Evolutionary conservation across 2,329 filamentous ascomycete genomes (phyloP).

Genomic region (Zymoseptoria pseudotritici): DNA sequence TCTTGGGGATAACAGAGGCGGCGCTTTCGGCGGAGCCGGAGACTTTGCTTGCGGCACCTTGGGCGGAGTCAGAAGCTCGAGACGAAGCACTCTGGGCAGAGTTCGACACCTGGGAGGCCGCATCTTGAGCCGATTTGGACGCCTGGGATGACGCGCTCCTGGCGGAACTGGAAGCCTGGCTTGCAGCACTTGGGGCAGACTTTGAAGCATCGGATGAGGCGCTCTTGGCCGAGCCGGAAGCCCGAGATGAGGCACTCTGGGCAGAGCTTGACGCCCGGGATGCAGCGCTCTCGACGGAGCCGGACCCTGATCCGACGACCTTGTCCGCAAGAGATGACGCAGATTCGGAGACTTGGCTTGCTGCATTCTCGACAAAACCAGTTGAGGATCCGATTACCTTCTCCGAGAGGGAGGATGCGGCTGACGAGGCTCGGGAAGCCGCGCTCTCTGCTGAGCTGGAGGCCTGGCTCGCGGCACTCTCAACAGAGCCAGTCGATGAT

Average conservation of each 20-base stretch:
- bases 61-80: constrained; percentile 9
- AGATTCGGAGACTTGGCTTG: constrained; percentile 42
- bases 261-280: constrained; percentile 40
- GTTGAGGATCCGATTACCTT: constrained; percentile 22
- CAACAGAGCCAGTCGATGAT: constrained; percentile 37
- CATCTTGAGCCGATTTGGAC: background rate
- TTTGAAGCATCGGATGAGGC: constrained; percentile 8
- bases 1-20: constrained; percentile 20
- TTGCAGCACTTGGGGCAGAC: constrained; percentile 13
- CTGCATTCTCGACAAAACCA: constrained; percentile 45
- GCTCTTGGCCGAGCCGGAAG: constrained; percentile 1
- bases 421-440: constrained; percentile 41
- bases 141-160: constrained; percentile 11
- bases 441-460: constrained; percentile 29
- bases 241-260: background rate
- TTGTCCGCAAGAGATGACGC: constrained; percentile 2
- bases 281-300: constrained; percentile 45
- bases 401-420: constrained; percentile 9
- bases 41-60: constrained; percentile 11
- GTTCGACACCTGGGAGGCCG: background rate
- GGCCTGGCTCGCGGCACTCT: constrained; percentile 46
- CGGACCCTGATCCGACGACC: constrained; percentile 24
- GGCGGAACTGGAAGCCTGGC: background rate
- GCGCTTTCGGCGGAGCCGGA: constrained; percentile 14
- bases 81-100: constrained; percentile 11